Percentiles rank a stretch among this genome's conserved stretches.
These are phyloP conservation scores for Beta macrorhiza DNA, from an alignment of 179 eudicot species.

Conservation along the genomic window DNA sequence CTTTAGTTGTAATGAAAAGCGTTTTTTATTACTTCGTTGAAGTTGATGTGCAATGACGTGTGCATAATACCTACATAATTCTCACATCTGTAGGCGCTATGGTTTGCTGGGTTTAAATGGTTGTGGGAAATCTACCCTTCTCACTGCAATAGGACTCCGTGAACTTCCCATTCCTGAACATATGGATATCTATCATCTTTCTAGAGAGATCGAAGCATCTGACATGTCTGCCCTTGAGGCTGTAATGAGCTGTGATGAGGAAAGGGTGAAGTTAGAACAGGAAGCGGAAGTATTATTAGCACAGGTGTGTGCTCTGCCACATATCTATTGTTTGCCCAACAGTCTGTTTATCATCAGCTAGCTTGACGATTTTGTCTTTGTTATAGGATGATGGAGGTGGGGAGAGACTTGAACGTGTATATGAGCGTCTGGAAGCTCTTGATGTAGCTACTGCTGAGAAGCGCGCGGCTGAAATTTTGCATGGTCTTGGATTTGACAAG, in stretches of 20 bases:
- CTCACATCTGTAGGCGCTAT: constrained; percentile 59
- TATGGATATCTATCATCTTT: constrained; percentile 93
- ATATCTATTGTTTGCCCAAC: background rate
- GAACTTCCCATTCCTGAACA: constrained; percentile 98
- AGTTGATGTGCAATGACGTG: background rate
- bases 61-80: background rate
- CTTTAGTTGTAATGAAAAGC: background rate
- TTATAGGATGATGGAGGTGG: constrained; percentile 94
- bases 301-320: constrained; percentile 45
- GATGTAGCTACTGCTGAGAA: constrained; percentile 96
- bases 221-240: constrained; percentile 96
- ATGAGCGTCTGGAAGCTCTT: constrained; percentile 89
- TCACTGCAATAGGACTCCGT: constrained; percentile 78
- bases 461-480: constrained; percentile 94
- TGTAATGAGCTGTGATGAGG: constrained; percentile 86
- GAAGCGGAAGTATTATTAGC: constrained; percentile 83
- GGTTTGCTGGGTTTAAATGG: constrained; percentile 97
- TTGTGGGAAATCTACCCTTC: constrained; percentile 97
- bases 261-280: constrained; percentile 69
- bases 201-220: constrained; percentile 91
- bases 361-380: constrained; percentile 10
- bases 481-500: constrained; percentile 88
- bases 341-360: constrained; percentile 1
- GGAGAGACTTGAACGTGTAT: constrained; percentile 75
- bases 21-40: background rate